Percentiles rank a stretch among this genome's conserved stretches.
These are phyloP conservation scores for Wickerhamomyces chaumierensis DNA, from an alignment of 805 yeast genomes.

Conservation along the genomic window DNA sequence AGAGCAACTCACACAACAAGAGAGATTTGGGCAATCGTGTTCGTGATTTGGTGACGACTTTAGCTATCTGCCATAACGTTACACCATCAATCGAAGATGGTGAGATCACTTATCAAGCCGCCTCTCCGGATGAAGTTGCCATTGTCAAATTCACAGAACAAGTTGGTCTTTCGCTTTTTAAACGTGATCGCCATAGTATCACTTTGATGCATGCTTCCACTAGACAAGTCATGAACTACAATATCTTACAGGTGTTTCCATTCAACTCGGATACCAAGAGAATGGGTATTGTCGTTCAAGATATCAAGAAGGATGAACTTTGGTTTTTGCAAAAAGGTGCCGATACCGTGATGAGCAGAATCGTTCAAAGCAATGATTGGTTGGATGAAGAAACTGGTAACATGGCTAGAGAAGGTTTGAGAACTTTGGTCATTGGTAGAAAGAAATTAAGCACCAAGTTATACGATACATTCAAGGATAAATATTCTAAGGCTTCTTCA, in stretches of 20 bases:
- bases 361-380: slow-evolving; percentile 89
- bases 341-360: slow-evolving; percentile 80
- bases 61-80: slow-evolving; percentile 95
- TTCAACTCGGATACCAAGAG: slow-evolving; percentile 92
- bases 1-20: slow-evolving; percentile 24
- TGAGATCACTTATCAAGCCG: slow-evolving; percentile 80
- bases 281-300: slow-evolving; percentile 83
- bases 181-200: slow-evolving; percentile 73
- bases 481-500: slow-evolving; percentile 62
- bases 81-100: slow-evolving; percentile 86
- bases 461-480: slow-evolving; percentile 52
- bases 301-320: slow-evolving; percentile 48
- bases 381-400: slow-evolving; percentile 93
- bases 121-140: slow-evolving; percentile 97
- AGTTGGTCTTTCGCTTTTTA: slow-evolving; percentile 72
- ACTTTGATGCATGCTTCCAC: slow-evolving; percentile 54
- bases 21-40: slow-evolving; percentile 70
- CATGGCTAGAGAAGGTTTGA: slow-evolving; percentile 96
- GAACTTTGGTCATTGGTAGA: slow-evolving; percentile 91
- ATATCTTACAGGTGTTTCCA: slow-evolving; percentile 79
- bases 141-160: slow-evolving; percentile 84
- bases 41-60: slow-evolving; percentile 66
- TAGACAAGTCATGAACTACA: slow-evolving; percentile 40
- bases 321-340: slow-evolving; percentile 95
- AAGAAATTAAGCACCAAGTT: slow-evolving; percentile 46